Percentiles rank a stretch among this genome's conserved stretches.
These are phyloP conservation scores for Kodamaea lidongshanica DNA, from an alignment of 805 yeast genomes.

Conservation along the genomic window DNA sequence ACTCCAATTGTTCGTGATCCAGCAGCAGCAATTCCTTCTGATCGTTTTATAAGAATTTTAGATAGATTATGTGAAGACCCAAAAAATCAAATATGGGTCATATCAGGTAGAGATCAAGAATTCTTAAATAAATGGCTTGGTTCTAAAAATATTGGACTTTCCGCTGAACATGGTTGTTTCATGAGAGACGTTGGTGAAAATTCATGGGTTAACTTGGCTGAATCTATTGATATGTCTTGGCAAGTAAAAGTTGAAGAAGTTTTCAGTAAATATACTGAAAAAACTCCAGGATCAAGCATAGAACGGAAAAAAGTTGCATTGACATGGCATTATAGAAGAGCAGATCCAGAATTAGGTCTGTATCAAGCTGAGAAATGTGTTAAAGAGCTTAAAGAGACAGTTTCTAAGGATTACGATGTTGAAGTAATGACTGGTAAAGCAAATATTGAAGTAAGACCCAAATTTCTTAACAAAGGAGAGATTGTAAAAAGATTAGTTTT, in stretches of 20 bases:
- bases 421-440: conserved; percentile 98
- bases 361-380: conserved; percentile 76
- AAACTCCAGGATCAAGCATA: conserved; percentile 83
- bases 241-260: conserved; percentile 72
- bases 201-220: conserved; percentile 82
- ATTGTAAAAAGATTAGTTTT: conserved; percentile 76
- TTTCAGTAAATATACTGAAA: conserved; percentile 69
- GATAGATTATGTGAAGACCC: conserved; percentile 65
- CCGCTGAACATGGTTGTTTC: conserved; percentile 98
- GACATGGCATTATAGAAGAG: conserved; percentile 95
- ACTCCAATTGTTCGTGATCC: conserved; percentile 97
- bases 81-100: conserved; percentile 85
- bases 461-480: conserved; percentile 93
- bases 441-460: conserved; percentile 94
- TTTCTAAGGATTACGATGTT: conserved; percentile 65
- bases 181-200: conserved; percentile 62
- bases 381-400: conserved; percentile 52
- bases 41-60: conserved; percentile 55
- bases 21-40: conserved; percentile 95
- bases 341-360: conserved; percentile 89
- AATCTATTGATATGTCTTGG: conserved; percentile 88
- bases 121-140: conserved; percentile 90
- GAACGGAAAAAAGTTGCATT: conserved; percentile 90
- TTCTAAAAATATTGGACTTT: conserved; percentile 61
- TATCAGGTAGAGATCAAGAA: conserved; percentile 89